Percentiles rank a stretch among this genome's conserved stretches.
phyloP scores from a whole-genome alignment of 2,329 filamentous ascomycete species.

The Pseudocercospora crystallina region DNA sequence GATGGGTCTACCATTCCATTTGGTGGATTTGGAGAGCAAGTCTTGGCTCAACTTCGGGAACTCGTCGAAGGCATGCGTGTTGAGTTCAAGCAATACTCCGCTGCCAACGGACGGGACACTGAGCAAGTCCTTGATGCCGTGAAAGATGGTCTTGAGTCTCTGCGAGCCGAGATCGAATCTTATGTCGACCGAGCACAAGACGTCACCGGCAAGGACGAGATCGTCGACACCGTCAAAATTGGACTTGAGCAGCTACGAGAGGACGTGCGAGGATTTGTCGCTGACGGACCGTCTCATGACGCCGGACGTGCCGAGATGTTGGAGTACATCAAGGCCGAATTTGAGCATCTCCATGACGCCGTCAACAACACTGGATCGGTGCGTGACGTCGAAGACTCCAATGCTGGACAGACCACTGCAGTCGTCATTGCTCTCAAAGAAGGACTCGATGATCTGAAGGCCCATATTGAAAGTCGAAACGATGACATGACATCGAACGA shows the following conservation, averaged over 20 bases:
- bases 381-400: slow-evolving; percentile 25
- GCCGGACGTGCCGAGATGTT: slow-evolving; percentile 48
- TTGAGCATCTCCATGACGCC: slow-evolving; percentile 61
- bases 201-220: slow-evolving; percentile 71
- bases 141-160: slow-evolving; percentile 79
- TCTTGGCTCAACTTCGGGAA: slow-evolving; percentile 60
- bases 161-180: slow-evolving; percentile 75
- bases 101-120: slow-evolving; percentile 75
- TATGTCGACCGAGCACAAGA: slow-evolving; percentile 75
- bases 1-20: slow-evolving; percentile 54
- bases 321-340: slow-evolving; percentile 55
- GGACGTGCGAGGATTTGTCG: slow-evolving; percentile 56
- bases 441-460: slow-evolving; percentile 33
- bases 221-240: slow-evolving; percentile 66
- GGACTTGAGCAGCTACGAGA: slow-evolving; percentile 65
- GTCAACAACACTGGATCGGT: slow-evolving; percentile 44
- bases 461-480: slow-evolving; percentile 23
- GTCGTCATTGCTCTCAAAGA: slow-evolving; percentile 35
- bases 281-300: slow-evolving; percentile 45
- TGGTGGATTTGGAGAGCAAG: slow-evolving; percentile 57
- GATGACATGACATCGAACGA: slow-evolving; percentile 35
- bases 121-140: slow-evolving; percentile 87
- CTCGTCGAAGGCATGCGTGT: slow-evolving; percentile 61
- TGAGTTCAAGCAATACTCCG: slow-evolving; percentile 75
- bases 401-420: slow-evolving; percentile 28